phyloP scores from a whole-genome alignment of 768 basidiomycete species.

The Boletus edulis region DNA sequence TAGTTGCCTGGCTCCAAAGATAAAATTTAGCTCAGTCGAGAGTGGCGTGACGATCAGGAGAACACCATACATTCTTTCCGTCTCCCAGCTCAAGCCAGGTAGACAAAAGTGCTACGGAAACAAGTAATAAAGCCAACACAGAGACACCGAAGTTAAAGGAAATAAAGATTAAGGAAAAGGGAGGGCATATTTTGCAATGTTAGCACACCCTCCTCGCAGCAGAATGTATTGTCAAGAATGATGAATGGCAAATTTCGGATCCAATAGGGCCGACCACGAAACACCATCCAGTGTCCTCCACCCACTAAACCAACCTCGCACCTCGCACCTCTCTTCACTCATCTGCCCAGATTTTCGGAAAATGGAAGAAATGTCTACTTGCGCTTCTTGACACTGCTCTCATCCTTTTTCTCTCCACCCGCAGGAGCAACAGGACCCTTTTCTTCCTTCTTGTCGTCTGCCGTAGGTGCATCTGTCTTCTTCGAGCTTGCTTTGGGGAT shows the following conservation, averaged over 20 bases:
- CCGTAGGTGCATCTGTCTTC: conserved; percentile 67
- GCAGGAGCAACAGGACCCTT: conserved; percentile 68
- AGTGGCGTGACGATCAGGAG: conserved; percentile 8
- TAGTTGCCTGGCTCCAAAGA: not conserved
- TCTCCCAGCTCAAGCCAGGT: not conserved
- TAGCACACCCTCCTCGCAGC: conserved; percentile 9
- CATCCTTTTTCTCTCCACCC: conserved; percentile 72
- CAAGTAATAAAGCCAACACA: conserved; percentile 12
- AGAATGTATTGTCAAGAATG: conserved; percentile 9
- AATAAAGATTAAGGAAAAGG: conserved; percentile 5
- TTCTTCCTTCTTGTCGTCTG: conserved; percentile 66
- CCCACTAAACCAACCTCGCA: conserved; percentile 8
- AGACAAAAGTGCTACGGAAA: conserved; percentile 18
- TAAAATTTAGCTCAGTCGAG: not conserved
- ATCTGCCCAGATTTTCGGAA: conserved; percentile 10
- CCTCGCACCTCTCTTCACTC: not conserved
- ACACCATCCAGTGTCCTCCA: conserved; percentile 11
- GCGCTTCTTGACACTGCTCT: conserved; percentile 71
- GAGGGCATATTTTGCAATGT: not conserved
- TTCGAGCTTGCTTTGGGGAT: conserved; percentile 66
- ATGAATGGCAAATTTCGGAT: not conserved
- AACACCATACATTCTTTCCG: conserved; percentile 27
- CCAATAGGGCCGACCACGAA: not conserved
- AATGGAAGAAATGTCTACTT: conserved; percentile 38
- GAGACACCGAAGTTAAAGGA: not conserved